These are phyloP conservation scores for Rhazya stricta DNA, from an alignment of 257 asterid genomes.

Conservation along the genomic window DNA sequence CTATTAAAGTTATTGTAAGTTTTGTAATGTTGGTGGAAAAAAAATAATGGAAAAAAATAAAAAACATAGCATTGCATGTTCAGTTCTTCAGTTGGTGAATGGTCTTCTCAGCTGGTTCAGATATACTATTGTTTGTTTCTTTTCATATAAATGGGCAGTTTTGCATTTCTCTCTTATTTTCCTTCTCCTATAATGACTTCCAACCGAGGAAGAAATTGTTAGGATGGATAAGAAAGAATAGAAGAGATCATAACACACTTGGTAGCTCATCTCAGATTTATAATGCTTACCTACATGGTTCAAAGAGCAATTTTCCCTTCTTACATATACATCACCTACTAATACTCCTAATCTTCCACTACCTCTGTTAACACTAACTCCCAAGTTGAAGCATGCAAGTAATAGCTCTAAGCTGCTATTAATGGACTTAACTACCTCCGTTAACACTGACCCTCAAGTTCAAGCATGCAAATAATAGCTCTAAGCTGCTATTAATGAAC, in stretches of 20 bases:
- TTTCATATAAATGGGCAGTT: neutral
- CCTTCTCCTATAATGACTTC: neutral
- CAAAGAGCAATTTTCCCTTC: neutral
- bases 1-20: neutral
- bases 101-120: neutral
- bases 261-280: neutral
- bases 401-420: neutral
- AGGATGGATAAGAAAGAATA: neutral
- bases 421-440: no score
- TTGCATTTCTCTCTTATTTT: neutral
- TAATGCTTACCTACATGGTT: neutral
- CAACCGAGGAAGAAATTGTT: neutral
- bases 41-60: no score
- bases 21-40: neutral
- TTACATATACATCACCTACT: neutral
- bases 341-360: neutral
- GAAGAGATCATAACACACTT: neutral
- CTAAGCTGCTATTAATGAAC: neutral
- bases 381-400: neutral
- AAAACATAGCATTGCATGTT: neutral
- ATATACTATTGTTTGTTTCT: neutral
- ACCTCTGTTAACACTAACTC: neutral
- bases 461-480: neutral
- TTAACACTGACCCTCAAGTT: neutral
- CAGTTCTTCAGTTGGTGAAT: neutral